These are phyloP conservation scores for Ganoderma resinaceum DNA, from an alignment of 1,284 basidiomycete genomes.

Conservation along the genomic window DNA sequence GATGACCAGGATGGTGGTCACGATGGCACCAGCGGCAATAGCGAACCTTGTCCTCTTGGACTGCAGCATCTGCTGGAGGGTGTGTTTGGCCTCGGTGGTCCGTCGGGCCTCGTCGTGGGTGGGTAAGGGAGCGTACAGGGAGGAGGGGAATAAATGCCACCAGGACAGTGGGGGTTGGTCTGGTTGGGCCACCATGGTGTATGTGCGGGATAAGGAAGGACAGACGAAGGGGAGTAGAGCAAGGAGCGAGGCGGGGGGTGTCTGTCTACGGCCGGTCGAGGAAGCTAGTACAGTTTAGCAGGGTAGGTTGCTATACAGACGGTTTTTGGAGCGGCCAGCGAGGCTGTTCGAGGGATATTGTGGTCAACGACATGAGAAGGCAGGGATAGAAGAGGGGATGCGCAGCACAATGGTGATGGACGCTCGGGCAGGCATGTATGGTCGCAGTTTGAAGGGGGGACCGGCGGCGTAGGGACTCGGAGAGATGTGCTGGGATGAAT, in stretches of 20 bases:
- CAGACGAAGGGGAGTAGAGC: background rate
- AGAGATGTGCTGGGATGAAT: background rate
- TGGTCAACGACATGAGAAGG: background rate
- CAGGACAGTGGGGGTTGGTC: background rate
- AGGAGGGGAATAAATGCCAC: background rate
- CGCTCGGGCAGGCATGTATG: background rate
- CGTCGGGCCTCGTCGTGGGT: background rate
- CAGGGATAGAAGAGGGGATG: background rate
- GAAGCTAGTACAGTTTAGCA: background rate
- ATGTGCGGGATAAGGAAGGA: background rate
- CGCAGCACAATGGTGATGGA: background rate
- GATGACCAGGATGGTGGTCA: background rate
- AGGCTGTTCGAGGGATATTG: background rate
- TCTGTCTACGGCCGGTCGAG: background rate
- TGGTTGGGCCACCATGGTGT: background rate
- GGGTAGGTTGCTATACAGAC: background rate
- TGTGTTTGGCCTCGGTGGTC: background rate
- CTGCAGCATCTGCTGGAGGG: background rate
- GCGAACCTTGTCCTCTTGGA: background rate
- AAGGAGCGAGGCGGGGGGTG: background rate
- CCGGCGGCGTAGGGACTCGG: background rate
- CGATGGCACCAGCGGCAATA: background rate
- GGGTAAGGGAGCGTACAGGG: background rate
- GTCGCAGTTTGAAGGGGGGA: background rate
- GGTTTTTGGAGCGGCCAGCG: background rate